Evolutionary conservation across 2,329 filamentous ascomycete genomes (phyloP).

Genomic region (Ascochyta viciae-villosae): DNA sequence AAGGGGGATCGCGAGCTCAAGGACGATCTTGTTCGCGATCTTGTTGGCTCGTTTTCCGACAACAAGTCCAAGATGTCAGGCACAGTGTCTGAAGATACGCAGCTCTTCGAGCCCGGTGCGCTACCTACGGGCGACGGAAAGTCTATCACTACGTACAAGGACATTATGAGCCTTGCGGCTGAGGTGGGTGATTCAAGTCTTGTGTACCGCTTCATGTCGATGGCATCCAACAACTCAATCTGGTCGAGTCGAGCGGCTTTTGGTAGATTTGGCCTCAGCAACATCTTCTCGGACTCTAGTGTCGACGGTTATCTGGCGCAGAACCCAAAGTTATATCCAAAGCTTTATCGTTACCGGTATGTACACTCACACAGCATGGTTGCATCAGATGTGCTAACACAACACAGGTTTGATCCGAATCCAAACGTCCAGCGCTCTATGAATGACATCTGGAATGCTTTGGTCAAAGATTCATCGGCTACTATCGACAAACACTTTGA

Average conservation of each 20-base stretch:
- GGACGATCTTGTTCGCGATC: slow-evolving; percentile 82
- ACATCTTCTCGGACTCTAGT: slow-evolving; percentile 84
- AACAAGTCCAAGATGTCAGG: slow-evolving; percentile 71
- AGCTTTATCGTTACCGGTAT: slow-evolving; percentile 84
- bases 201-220: slow-evolving; percentile 98
- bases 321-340: slow-evolving; percentile 94
- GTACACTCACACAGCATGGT: not conserved
- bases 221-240: slow-evolving; percentile 93
- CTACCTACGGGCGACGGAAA: slow-evolving; percentile 84
- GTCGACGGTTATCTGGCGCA: slow-evolving; percentile 71
- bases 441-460: slow-evolving; percentile 95
- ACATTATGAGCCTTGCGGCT: slow-evolving; percentile 93
- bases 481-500: slow-evolving; percentile 85
- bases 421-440: slow-evolving; percentile 91
- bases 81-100: slow-evolving; percentile 88
- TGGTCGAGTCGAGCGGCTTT: slow-evolving; percentile 98
- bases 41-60: slow-evolving; percentile 86
- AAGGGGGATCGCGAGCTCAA: slow-evolving; percentile 83
- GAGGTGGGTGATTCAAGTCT: slow-evolving; percentile 95
- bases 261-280: slow-evolving; percentile 90
- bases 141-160: slow-evolving; percentile 93
- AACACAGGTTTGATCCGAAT: slow-evolving; percentile 80
- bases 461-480: slow-evolving; percentile 85
- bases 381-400: slow-evolving; percentile 21
- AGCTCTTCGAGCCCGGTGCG: slow-evolving; percentile 90